Percentiles rank a stretch among this genome's conserved stretches.
phyloP scores from a whole-genome alignment of 1,284 basidiomycete genomes.

The Austroboletus novae-zelandiae region DNA sequence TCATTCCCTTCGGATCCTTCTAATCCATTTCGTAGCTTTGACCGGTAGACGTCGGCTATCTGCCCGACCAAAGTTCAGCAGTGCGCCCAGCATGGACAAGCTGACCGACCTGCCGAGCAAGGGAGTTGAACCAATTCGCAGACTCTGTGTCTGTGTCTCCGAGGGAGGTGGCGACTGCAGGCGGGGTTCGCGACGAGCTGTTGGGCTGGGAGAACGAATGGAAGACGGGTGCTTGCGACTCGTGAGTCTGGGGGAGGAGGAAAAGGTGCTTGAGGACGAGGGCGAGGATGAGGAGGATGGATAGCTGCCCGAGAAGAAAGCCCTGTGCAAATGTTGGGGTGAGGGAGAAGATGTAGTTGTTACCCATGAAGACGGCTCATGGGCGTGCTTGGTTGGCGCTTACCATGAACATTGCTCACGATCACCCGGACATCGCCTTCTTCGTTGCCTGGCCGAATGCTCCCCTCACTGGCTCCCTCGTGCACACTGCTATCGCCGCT shows the following conservation, averaged over 20 bases:
- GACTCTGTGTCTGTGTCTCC: constrained; percentile 45
- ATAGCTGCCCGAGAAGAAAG: constrained; percentile 75
- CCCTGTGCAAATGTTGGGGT: constrained; percentile 85
- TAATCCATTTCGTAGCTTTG: constrained; percentile 62
- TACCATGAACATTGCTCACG: neutral
- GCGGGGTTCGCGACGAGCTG: constrained; percentile 35
- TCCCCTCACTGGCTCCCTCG: constrained; percentile 71
- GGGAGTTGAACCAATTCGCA: constrained; percentile 72
- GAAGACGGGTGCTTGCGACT: constrained; percentile 54
- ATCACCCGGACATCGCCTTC: constrained; percentile 28
- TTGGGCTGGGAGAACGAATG: constrained; percentile 54
- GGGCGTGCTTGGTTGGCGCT: neutral
- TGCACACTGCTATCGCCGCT: constrained; percentile 56
- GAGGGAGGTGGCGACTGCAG: constrained; percentile 20
- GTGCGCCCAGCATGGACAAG: neutral
- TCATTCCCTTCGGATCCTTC: constrained; percentile 68
- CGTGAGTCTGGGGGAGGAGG: constrained; percentile 62
- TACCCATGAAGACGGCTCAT: constrained; percentile 42
- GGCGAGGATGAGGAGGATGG: constrained; percentile 65
- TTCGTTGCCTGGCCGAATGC: constrained; percentile 77
- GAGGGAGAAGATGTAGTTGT: constrained; percentile 65
- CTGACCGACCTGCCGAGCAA: constrained; percentile 59
- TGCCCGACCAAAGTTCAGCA: constrained; percentile 27
- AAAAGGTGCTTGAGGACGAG: constrained; percentile 81
- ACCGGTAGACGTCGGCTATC: constrained; percentile 70